phyloP scores from a whole-genome alignment of 352 stramenopile species.

The Phytophthora citricola region DNA sequence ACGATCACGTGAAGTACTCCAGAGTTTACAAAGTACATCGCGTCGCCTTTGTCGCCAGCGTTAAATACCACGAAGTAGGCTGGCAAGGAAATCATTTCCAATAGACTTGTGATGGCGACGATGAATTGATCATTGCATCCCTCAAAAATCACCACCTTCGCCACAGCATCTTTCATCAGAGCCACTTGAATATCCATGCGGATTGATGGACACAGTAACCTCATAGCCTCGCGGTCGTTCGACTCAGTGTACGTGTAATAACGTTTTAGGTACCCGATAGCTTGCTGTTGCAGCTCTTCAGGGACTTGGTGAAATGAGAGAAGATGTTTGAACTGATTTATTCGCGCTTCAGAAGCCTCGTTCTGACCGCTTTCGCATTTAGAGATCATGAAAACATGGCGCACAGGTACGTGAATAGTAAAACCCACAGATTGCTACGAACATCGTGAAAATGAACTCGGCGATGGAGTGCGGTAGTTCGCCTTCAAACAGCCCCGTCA shows the following conservation, averaged over 20 bases:
- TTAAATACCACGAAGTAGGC: constrained; percentile 60
- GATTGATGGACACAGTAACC: constrained; percentile 68
- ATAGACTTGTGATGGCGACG: constrained; percentile 63
- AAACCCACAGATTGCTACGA: constrained; percentile 73
- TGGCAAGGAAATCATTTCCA: constrained; percentile 70
- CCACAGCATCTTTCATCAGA: constrained; percentile 66
- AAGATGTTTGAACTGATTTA: constrained; percentile 80
- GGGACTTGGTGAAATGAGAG: constrained; percentile 70
- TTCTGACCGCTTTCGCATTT: constrained; percentile 67
- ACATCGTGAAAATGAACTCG: constrained; percentile 69
- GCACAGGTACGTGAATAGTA: constrained; percentile 74
- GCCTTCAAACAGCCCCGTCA: constrained; percentile 73
- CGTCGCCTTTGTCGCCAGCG: constrained; percentile 56
- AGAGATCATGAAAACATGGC: constrained; percentile 84
- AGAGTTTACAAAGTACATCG: constrained; percentile 77
- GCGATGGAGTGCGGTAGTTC: constrained; percentile 53
- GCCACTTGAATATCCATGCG: constrained; percentile 69
- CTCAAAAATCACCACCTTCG: constrained; percentile 62
- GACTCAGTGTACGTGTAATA: constrained; percentile 72
- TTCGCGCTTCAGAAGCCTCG: constrained; percentile 59
- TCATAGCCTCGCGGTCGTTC: constrained; percentile 70
- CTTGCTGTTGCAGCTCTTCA: constrained; percentile 53
- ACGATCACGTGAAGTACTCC: constrained; percentile 70
- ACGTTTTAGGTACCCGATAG: constrained; percentile 61
- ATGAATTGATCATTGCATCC: constrained; percentile 73